A percentile compares a stretch with the other conserved stretches of the same genome.
phyloP scores from a whole-genome alignment of 345 rosid species.

The Nasturtium officinale region DNA sequence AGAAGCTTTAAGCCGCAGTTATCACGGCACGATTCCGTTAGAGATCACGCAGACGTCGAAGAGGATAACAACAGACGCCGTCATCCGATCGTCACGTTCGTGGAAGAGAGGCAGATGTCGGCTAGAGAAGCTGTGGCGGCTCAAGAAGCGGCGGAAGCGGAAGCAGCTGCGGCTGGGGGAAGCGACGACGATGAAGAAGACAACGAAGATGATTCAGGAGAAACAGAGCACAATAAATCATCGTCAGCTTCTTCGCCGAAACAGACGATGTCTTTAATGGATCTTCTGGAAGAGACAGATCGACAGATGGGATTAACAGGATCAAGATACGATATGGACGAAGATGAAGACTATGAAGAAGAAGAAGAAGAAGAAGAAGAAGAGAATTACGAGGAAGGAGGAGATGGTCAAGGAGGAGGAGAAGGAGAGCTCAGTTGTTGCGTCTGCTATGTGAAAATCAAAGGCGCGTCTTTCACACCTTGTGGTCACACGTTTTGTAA shows the following conservation, averaged over 20 bases:
- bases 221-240: conserved; percentile 33
- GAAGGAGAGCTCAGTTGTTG: conserved; percentile 69
- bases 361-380: conserved; percentile 59
- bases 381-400: conserved; percentile 43
- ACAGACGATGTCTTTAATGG: conserved; percentile 86
- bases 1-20: conserved; percentile 55
- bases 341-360: conserved; percentile 43
- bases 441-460: conserved; percentile 82
- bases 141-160: conserved; percentile 72
- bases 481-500: conserved; percentile 95
- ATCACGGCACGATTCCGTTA: conserved; percentile 56
- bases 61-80: conserved; percentile 42
- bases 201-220: conserved; percentile 28
- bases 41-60: conserved; percentile 42
- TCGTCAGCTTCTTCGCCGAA: conserved; percentile 38
- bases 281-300: conserved; percentile 81
- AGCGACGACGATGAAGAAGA: conserved; percentile 37
- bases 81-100: conserved; percentile 51
- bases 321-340: conserved; percentile 56
- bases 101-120: conserved; percentile 70
- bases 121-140: conserved; percentile 84
- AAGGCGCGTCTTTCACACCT: conserved; percentile 83
- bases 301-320: conserved; percentile 68
- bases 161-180: conserved; percentile 44
- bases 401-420: conserved; percentile 29